Evolutionary conservation across 805 yeast genomes (phyloP).

Genomic region (Candida krabiensis): DNA sequence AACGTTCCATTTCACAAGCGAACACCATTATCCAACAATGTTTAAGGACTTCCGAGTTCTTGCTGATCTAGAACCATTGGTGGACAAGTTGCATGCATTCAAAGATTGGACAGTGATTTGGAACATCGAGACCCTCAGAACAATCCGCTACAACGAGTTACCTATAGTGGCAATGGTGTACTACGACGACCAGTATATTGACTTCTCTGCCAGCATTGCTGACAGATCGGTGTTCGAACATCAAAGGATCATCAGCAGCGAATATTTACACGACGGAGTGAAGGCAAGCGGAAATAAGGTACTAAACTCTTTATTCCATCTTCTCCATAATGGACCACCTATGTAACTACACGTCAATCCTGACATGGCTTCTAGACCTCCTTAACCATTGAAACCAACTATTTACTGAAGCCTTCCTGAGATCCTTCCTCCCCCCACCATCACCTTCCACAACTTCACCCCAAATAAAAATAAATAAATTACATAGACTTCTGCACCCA

Average conservation of each 20-base stretch:
- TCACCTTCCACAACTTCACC: no score
- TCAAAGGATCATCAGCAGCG: conserved; percentile 46
- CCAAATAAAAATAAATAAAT: no score
- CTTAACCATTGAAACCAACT: no score
- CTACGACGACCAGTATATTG: conserved; percentile 52
- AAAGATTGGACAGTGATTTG: conserved; percentile 29
- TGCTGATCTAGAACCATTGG: conserved; percentile 38
- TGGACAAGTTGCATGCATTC: conserved; percentile 35
- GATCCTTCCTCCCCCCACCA: no score
- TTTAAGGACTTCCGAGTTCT: conserved; percentile 48
- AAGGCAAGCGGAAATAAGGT: conserved; percentile 42
- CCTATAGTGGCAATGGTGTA: conserved; percentile 55
- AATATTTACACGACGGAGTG: conserved; percentile 52
- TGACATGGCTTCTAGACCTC: no score
- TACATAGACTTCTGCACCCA: no score
- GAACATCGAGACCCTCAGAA: conserved; percentile 23
- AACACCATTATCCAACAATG: conserved; percentile 55
- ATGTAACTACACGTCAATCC: no score
- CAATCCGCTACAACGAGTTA: conserved; percentile 12
- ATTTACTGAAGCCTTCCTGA: no score
- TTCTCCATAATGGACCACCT: conserved; percentile 36
- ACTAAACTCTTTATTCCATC: conserved; percentile 38
- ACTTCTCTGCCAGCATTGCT: conserved; percentile 37
- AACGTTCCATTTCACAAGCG: conserved; percentile 37
- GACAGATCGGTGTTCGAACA: conserved; percentile 24